Evolutionary conservation across 2,329 filamentous ascomycete genomes (phyloP), one percentile per base, ranked within the genome.

Genomic region (Microsporum ferrugineum): DNA sequence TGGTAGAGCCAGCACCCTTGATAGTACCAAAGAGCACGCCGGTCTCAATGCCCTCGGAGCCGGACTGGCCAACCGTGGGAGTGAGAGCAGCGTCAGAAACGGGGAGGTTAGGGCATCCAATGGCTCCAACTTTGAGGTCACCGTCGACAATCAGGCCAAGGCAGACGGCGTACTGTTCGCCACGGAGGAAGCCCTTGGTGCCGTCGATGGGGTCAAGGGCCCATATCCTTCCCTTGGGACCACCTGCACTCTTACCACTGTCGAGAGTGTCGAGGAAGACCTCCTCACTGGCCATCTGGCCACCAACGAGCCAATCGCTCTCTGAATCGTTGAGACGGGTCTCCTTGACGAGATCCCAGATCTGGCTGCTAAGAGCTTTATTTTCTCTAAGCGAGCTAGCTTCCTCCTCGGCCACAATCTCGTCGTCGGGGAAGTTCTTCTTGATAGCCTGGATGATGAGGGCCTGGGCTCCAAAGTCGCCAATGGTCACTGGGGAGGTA

Each of bases 171-270:
- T 99, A 99, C 78, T 99, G 94, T 43, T 91, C 95, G 59, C 94
- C 94, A 64, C 95, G 84, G 63, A 99, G 80, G 78, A 99, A 99
- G 34, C 94, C 95, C 78, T 96, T 96, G 60, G 94, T 99, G 66
- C 94, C 94, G 75, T 99, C 94, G 65, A 99, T 96, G 63, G 94
- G 94, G 75, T 99, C 94, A 61, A 99, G 85, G 45, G 92, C 89
- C 94, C 94, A 99, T 74, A 97, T 89, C 66, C 94, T 73, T 23
- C 75, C 74, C 63, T 71, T 71, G 57, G 71, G 62, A 43, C 75
- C 74, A 63, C 74, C 74, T 2, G 69, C 67, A 45, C 74, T 76
- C 63, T 76, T 76, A 36, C 82, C 82, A 65, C 77, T 74, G 67
- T 84, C 82, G 63, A 84, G 80, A 36, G 80, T 79, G 58, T 82